A percentile compares a stretch with the other conserved stretches of the same genome.
Evolutionary conservation across 2,329 filamentous ascomycete genomes (phyloP).

Genomic region (Ceratocystis alfenasii): DNA sequence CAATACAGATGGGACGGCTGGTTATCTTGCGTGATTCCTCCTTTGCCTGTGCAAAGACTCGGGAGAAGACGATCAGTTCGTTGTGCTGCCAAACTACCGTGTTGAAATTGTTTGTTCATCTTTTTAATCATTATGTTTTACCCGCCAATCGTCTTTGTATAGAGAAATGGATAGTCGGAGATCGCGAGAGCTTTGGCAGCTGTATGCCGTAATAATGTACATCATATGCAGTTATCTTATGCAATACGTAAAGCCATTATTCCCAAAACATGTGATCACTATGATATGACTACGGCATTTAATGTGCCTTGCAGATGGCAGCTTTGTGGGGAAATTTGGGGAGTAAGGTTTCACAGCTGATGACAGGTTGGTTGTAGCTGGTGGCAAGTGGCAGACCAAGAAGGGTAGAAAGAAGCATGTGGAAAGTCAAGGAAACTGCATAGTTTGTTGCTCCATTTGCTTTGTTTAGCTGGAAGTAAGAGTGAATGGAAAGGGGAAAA

Average conservation of each 20-base stretch:
- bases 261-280: neutral
- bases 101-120: neutral
- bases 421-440: conserved; percentile 8
- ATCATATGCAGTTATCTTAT: neutral
- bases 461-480: no score
- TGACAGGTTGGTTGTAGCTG: neutral
- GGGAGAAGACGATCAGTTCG: neutral
- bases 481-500: no score
- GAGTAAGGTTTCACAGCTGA: neutral
- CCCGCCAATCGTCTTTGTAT: neutral
- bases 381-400: neutral
- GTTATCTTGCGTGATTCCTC: neutral
- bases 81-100: neutral
- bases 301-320: conserved; percentile 5
- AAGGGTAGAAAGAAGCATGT: neutral
- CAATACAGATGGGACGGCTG: neutral
- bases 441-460: no score
- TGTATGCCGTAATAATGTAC: no score
- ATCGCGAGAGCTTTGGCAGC: no score
- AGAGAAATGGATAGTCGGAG: neutral
- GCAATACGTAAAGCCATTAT: neutral
- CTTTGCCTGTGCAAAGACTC: neutral
- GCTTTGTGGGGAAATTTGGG: neutral
- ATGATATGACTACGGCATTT: neutral
- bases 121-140: neutral